A percentile compares a stretch with the other conserved stretches of the same genome.
These are phyloP conservation scores for Beta lomatogona DNA, from an alignment of 179 eudicot species.

Conservation along the genomic window DNA sequence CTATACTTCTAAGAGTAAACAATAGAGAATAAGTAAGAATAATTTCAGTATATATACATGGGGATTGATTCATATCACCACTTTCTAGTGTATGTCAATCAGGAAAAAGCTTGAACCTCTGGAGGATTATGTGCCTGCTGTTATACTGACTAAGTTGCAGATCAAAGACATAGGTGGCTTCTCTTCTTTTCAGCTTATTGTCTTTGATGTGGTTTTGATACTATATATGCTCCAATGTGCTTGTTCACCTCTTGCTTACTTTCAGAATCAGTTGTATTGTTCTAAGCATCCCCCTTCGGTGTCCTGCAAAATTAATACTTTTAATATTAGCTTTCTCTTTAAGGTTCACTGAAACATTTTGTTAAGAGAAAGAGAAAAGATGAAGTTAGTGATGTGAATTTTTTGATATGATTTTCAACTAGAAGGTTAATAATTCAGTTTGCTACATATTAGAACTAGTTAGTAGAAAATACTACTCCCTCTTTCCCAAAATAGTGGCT, in stretches of 20 bases:
- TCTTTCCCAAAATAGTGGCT: too few species aligned
- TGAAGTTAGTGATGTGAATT: too few species aligned
- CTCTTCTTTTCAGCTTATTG: slow-evolving; percentile 10
- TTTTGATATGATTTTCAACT: too few species aligned
- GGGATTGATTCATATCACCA: slow-evolving; percentile 28
- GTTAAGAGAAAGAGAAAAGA: too few species aligned
- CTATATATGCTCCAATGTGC: background rate
- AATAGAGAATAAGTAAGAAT: too few species aligned
- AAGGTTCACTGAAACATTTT: background rate
- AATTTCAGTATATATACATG: background rate
- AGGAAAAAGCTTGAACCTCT: slow-evolving; percentile 96
- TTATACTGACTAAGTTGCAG: slow-evolving; percentile 79
- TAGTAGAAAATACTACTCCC: too few species aligned
- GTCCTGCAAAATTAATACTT: too few species aligned
- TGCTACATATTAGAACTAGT: too few species aligned
- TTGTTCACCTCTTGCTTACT: background rate
- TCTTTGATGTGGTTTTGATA: background rate
- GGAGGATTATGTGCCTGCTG: slow-evolving; percentile 90
- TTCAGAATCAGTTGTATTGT: background rate
- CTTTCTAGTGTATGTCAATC: slow-evolving; percentile 38
- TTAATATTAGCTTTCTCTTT: background rate
- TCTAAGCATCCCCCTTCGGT: background rate
- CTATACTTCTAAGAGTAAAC: too few species aligned
- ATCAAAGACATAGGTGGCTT: slow-evolving; percentile 79
- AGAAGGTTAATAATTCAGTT: too few species aligned